Evolutionary conservation across 2,329 filamentous ascomycete species (phyloP).

Genomic region (Sarocladium kiliense): DNA sequence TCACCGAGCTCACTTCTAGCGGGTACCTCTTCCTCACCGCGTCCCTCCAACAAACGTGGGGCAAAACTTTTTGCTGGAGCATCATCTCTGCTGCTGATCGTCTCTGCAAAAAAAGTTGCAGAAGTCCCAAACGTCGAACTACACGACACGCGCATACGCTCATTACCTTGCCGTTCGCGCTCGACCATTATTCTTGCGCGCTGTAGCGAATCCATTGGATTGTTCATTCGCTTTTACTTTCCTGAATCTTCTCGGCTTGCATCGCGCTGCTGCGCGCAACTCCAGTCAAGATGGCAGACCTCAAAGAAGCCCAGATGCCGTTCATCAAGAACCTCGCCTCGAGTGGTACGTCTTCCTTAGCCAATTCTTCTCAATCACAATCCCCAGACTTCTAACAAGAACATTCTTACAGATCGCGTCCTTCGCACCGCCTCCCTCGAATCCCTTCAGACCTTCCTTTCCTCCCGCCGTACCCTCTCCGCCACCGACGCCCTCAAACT

Average conservation of each 20-base stretch:
- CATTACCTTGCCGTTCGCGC: not conserved
- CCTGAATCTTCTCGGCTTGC: not conserved
- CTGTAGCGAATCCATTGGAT: no score
- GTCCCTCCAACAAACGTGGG: conserved; percentile 4
- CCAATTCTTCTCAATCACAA: no score
- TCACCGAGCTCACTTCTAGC: not conserved
- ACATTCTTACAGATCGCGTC: conserved; percentile 59
- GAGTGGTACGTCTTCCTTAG: conserved; percentile 59
- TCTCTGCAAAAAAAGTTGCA: not conserved
- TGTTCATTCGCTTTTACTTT: no score
- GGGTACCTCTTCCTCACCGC: not conserved
- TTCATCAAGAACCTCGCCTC: conserved; percentile 82
- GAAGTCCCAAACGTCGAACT: not conserved
- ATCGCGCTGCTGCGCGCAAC: not conserved
- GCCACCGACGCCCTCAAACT: conserved; percentile 76
- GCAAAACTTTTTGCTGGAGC: conserved; percentile 8
- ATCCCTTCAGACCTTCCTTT: conserved; percentile 74
- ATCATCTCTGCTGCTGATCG: not conserved
- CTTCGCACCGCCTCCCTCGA: conserved; percentile 71
- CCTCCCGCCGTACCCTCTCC: conserved; percentile 53
- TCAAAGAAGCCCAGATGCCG: conserved; percentile 50
- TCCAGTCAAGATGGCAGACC: conserved; percentile 29
- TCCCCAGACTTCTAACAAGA: no score
- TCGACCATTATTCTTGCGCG: no score
- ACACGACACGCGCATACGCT: not conserved